These are phyloP conservation scores for Bretschneidera sinensis DNA, from an alignment of 345 rosid genomes.

Conservation along the genomic window DNA sequence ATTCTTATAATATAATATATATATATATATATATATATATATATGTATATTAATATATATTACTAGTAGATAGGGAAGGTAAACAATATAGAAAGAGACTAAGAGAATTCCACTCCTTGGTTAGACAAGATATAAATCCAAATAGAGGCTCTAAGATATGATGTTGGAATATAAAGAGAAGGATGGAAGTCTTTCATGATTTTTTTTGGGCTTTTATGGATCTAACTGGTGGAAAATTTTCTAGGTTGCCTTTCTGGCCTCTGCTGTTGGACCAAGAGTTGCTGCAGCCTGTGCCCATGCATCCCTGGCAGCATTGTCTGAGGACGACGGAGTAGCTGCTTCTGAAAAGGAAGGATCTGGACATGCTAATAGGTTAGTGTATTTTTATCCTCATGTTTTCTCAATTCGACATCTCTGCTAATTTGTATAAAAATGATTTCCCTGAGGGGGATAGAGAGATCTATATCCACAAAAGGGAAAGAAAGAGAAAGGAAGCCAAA, in stretches of 20 bases:
- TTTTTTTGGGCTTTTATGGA: slow-evolving; percentile 5
- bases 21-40: too few species aligned
- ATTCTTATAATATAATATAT: too few species aligned
- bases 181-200: not conserved
- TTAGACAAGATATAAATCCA: not conserved
- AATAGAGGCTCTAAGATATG: not conserved
- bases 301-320: slow-evolving; percentile 71
- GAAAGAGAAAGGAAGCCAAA: too few species aligned
- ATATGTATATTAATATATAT: too few species aligned
- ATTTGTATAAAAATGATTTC: not conserved
- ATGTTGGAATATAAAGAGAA: not conserved
- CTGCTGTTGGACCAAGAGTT: slow-evolving; percentile 96
- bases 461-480: too few species aligned
- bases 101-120: too few species aligned
- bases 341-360: slow-evolving; percentile 23
- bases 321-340: slow-evolving; percentile 29
- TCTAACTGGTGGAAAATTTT: slow-evolving; percentile 20
- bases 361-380: slow-evolving; percentile 52
- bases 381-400: slow-evolving; percentile 3
- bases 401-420: not conserved
- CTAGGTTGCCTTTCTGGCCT: slow-evolving; percentile 95
- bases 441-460: too few species aligned
- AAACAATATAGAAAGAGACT: too few species aligned
- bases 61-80: too few species aligned
- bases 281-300: slow-evolving; percentile 99